A percentile compares a stretch with the other conserved stretches of the same genome.
These are phyloP conservation scores for Solanum chacoense DNA, from an alignment of 305 asterid genomes.

Conservation along the genomic window DNA sequence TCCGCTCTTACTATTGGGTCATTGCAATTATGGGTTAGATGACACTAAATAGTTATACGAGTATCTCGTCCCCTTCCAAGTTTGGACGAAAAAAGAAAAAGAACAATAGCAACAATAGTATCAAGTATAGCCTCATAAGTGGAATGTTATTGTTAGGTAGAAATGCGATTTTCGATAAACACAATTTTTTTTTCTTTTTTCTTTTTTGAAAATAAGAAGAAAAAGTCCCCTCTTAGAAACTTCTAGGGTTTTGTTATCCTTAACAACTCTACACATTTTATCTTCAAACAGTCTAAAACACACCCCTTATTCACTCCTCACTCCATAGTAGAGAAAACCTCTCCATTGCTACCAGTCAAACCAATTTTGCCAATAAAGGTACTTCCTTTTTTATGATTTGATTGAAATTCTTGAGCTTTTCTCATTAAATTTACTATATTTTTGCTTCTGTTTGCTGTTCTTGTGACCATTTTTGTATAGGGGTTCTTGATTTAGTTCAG, in stretches of 20 bases:
- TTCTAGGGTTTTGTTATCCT: constrained; percentile 1
- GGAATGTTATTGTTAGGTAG: neutral
- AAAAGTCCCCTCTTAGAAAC: neutral
- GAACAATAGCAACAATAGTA: neutral
- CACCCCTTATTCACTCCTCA: neutral
- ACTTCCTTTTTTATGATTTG: neutral
- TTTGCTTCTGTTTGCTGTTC: neutral
- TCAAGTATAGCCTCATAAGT: neutral
- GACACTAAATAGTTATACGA: neutral
- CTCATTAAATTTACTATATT: neutral
- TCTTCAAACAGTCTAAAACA: neutral
- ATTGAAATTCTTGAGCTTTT: neutral
- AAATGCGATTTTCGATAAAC: neutral
- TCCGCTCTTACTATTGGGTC: neutral
- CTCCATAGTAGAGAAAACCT: neutral
- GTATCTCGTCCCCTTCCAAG: neutral
- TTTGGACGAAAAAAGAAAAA: neutral
- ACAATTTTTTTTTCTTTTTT: neutral
- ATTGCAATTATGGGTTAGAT: neutral
- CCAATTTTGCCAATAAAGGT: neutral
- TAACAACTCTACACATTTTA: neutral
- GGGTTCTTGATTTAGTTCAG: neutral
- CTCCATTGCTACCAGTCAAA: neutral
- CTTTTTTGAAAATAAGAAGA: neutral
- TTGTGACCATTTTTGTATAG: neutral